Conservation (phyloP, 352 stramenopile genomes). For the Pythium phragmitis region DNA sequence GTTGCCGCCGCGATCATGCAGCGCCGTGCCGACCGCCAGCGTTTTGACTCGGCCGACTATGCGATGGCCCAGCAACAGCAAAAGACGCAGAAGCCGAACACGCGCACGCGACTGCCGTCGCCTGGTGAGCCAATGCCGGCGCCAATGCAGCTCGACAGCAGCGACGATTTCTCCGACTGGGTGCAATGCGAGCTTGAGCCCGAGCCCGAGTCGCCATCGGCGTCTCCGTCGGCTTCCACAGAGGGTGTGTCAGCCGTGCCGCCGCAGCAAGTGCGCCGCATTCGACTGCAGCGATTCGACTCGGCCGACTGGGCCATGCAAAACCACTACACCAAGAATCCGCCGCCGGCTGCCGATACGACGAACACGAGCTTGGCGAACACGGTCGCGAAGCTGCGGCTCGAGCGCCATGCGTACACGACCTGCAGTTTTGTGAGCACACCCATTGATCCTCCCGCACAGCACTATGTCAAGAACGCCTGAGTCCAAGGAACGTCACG, state of each 20-base stretch:
- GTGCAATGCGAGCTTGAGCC: slow-evolving; percentile 37
- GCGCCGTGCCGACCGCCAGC: slow-evolving; percentile 54
- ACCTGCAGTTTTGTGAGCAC: slow-evolving; percentile 45
- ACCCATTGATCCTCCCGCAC: slow-evolving; percentile 23
- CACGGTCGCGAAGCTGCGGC: slow-evolving; percentile 48
- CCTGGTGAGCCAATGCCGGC: background rate
- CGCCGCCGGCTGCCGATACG: background rate
- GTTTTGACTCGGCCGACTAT: slow-evolving; percentile 77
- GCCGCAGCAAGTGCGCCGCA: slow-evolving; percentile 46
- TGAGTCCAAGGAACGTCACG: background rate
- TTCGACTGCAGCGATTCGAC: slow-evolving; percentile 69
- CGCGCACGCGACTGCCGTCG: background rate
- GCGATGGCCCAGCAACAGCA: slow-evolving; percentile 41
- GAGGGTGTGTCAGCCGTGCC: slow-evolving; percentile 5
- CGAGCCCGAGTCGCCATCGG: slow-evolving; percentile 29
- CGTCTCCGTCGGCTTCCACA: background rate
- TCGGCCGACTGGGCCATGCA: slow-evolving; percentile 72
- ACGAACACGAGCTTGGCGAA: background rate
- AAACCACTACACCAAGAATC: slow-evolving; percentile 29
- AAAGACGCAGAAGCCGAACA: slow-evolving; percentile 12
- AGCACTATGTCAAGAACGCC: slow-evolving; percentile 25
- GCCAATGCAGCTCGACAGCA: slow-evolving; percentile 8
- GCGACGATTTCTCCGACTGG: slow-evolving; percentile 29
- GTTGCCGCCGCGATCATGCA: slow-evolving; percentile 40
- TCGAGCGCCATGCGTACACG: slow-evolving; percentile 60